Evolutionary conservation across 345 rosid species (phyloP).

Genomic region (Cochlearia excelsa): DNA sequence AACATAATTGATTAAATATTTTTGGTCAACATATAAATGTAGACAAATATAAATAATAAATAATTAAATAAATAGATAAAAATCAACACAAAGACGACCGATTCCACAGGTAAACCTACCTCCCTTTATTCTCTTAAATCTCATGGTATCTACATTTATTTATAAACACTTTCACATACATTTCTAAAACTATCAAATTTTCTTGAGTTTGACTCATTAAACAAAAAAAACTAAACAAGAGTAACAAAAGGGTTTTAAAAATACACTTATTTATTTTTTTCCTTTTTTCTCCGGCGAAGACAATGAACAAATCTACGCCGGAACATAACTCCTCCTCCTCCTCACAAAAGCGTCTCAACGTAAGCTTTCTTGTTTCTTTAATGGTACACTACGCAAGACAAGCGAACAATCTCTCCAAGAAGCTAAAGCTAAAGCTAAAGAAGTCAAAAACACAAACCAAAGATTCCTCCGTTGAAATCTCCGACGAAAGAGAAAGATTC

Average conservation of each 20-base stretch:
- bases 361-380: slow-evolving; percentile 44
- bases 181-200: slow-evolving; percentile 22
- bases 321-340: slow-evolving; percentile 25
- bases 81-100: slow-evolving; percentile 30
- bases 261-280: background rate
- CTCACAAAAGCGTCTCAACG: slow-evolving; percentile 40
- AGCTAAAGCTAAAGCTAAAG: slow-evolving; percentile 35
- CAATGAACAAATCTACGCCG: slow-evolving; percentile 31
- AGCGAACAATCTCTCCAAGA: slow-evolving; percentile 43
- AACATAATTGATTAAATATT: too few relatives aligned
- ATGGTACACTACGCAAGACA: slow-evolving; percentile 55
- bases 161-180: background rate
- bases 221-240: background rate
- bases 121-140: slow-evolving; percentile 20
- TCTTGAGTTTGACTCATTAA: slow-evolving; percentile 20
- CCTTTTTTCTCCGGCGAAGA: slow-evolving; percentile 5
- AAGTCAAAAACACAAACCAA: slow-evolving; percentile 20
- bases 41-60: too few relatives aligned
- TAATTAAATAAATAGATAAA: background rate
- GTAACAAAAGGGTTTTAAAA: background rate
- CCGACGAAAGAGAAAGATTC: slow-evolving; percentile 16
- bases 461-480: background rate
- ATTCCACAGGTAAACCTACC: slow-evolving; percentile 32
- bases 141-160: slow-evolving; percentile 20
- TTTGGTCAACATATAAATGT: too few relatives aligned